A percentile compares a stretch with the other conserved stretches of the same genome.
Conservation (phyloP, 148 eudicot genomes). For the Vaccinium vitisidaea region DNA sequence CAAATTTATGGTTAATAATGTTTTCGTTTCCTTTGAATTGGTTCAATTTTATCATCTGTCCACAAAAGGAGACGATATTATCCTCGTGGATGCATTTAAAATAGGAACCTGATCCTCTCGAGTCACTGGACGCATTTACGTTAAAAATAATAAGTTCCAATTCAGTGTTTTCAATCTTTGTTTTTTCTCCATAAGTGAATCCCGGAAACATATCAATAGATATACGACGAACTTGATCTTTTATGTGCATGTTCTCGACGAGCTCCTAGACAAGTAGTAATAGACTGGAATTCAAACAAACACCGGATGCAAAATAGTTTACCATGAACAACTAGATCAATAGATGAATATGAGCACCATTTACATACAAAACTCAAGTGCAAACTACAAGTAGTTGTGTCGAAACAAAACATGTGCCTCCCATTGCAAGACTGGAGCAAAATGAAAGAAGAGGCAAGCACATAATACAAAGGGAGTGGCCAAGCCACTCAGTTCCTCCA, state of each 20-base stretch:
- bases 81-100: background rate
- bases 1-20: background rate
- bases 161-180: too few relatives aligned
- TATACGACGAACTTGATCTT: too few relatives aligned
- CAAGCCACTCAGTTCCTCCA: background rate
- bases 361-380: background rate
- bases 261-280: too few relatives aligned
- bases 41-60: background rate
- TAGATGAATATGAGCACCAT: background rate
- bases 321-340: background rate
- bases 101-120: too few relatives aligned
- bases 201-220: too few relatives aligned
- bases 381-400: background rate
- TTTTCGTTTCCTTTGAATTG: background rate
- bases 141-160: too few relatives aligned
- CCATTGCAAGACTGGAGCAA: background rate
- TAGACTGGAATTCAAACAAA: background rate
- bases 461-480: constrained; percentile 3
- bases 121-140: too few relatives aligned
- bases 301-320: background rate
- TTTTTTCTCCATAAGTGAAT: too few relatives aligned
- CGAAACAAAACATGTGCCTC: background rate
- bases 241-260: too few relatives aligned
- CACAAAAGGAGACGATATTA: background rate
- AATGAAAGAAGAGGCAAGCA: constrained; percentile 8